These are phyloP conservation scores for Cercospora sp. DNA, from an alignment of 2,329 filamentous ascomycete species.

Conservation along the genomic window DNA sequence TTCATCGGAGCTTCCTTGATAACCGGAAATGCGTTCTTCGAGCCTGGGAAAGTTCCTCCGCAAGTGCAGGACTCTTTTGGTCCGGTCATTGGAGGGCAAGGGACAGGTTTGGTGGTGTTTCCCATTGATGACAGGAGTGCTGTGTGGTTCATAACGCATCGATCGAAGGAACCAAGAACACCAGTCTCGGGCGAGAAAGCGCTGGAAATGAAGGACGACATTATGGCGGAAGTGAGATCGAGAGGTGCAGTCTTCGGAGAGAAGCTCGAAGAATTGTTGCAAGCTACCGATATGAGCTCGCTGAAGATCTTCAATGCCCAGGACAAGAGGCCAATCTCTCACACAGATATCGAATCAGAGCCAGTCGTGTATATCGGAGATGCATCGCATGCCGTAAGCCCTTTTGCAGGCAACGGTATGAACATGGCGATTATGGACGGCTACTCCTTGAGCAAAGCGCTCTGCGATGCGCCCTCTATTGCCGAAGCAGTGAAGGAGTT, in stretches of 20 bases:
- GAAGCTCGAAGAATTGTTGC: constrained; percentile 44
- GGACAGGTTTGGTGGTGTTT: constrained; percentile 48
- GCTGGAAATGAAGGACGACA: background rate
- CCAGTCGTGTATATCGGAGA: constrained; percentile 52
- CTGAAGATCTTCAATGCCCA: constrained; percentile 45
- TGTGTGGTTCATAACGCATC: constrained; percentile 44
- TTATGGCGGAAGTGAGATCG: background rate
- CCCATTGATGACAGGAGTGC: constrained; percentile 46
- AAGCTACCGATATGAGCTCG: constrained; percentile 43
- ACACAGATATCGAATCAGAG: constrained; percentile 28
- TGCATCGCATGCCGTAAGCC: constrained; percentile 53
- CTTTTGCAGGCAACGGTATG: constrained; percentile 53
- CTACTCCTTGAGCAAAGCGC: constrained; percentile 48
- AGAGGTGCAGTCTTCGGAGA: background rate
- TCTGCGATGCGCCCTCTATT: background rate
- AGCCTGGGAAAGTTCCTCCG: constrained; percentile 10
- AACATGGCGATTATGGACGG: constrained; percentile 52
- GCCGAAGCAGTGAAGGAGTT: constrained; percentile 3
- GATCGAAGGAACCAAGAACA: background rate
- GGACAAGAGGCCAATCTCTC: constrained; percentile 50
- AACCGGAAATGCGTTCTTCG: constrained; percentile 14
- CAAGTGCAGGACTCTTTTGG: constrained; percentile 24
- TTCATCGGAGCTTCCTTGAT: constrained; percentile 18
- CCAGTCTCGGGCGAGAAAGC: background rate
- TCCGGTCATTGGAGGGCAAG: constrained; percentile 31